Base-by-base conservation (phyloP, 257 asterid species). In the Haberlea rhodopensis region DNA sequence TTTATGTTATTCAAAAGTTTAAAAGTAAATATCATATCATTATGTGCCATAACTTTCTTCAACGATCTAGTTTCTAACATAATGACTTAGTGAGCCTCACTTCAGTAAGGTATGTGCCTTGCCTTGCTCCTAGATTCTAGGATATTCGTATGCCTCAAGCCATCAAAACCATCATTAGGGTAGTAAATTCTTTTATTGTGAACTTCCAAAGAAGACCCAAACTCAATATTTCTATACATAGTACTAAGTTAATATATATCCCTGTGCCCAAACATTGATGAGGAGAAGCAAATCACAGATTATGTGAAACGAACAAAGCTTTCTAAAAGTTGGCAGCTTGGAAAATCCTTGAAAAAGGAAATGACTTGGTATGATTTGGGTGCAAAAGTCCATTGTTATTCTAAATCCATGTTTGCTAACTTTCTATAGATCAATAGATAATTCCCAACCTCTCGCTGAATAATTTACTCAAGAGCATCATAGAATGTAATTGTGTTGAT, bases 271-370 rank as follows among this genome's bases (percentile, higher is more conserved):
- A 55, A 23, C 23, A 20, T 15, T 15, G 5, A 24, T 56, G 34
- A 40, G 37, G 8, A 8, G 28, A 21, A 19, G 24, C 15, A 40
- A 55, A 67, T 43, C 49, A 22, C 48, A 3, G 26, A 22, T 4
- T 25, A 56, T 27, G 57, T 4, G 32, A 16, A 28, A 56, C 28
- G 4, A 24, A n/a, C 32, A 52, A 28, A 45, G n/a, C 20, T 46
- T 45, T 65, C 57, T 1, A 63, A 18, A 63, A 11, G 43, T 32
- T 43, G 34, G 34, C 66, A 76, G 57, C 66, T 51, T 49, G 18
- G 61, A 16, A 63, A 56, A 45, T 34, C 28, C 51, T 55, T 49
- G 21, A 55, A 62, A 59, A 25, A 71, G 57, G 58, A n/a, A 16
- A 62, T 34, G 34, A n/a, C n/a, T 34, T 27, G 37, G 34, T 45